These are phyloP conservation scores for Sclerotiophoma versabilis DNA, from an alignment of 2,329 filamentous ascomycete genomes.

Conservation along the genomic window DNA sequence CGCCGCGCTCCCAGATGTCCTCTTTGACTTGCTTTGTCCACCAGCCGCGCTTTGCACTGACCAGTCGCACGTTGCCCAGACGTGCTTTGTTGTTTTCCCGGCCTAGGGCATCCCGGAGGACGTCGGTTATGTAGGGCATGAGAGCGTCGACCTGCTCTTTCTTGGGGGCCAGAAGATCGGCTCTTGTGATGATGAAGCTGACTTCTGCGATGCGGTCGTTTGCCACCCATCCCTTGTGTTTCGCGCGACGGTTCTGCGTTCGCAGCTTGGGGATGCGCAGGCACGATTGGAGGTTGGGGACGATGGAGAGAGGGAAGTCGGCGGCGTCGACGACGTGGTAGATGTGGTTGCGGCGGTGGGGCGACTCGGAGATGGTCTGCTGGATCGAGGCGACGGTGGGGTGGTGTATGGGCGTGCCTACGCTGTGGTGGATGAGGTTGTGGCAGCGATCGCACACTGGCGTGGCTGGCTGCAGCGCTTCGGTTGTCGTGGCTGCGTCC, in stretches of 20 bases:
- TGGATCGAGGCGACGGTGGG: constrained; percentile 82
- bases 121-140: constrained; percentile 82
- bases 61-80: constrained; percentile 85
- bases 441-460: constrained; percentile 91
- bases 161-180: constrained; percentile 82
- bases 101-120: constrained; percentile 79
- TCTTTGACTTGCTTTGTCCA: constrained; percentile 89
- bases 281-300: constrained; percentile 76
- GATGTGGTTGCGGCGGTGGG: constrained; percentile 88
- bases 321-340: constrained; percentile 96
- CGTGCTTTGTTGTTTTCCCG: constrained; percentile 71
- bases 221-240: constrained; percentile 68
- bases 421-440: constrained; percentile 76
- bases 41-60: constrained; percentile 87
- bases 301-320: constrained; percentile 93
- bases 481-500: constrained; percentile 20
- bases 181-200: constrained; percentile 88
- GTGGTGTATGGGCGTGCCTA: constrained; percentile 75
- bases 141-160: constrained; percentile 84
- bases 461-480: constrained; percentile 31
- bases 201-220: constrained; percentile 74
- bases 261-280: constrained; percentile 77
- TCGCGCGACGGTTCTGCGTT: constrained; percentile 80
- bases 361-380: constrained; percentile 86
- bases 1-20: constrained; percentile 82